phyloP scores from a whole-genome alignment of 345 rosid genomes.

The Noccaea caerulescens region DNA sequence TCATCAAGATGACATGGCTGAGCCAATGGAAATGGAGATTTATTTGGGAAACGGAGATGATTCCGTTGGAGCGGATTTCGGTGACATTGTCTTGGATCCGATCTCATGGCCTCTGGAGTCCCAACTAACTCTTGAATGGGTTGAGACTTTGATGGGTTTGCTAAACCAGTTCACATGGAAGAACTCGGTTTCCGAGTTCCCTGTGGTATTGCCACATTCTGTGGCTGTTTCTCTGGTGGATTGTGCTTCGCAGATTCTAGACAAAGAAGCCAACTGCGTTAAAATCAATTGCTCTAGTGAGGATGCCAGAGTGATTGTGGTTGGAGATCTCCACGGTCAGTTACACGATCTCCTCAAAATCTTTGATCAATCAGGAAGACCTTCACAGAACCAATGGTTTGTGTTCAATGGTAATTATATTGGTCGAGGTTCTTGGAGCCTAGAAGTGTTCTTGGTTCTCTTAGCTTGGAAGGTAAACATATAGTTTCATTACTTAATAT shows the following conservation, averaged over 20 bases:
- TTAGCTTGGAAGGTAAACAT: slow-evolving; percentile 59
- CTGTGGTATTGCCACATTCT: slow-evolving; percentile 39
- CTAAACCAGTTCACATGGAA: slow-evolving; percentile 47
- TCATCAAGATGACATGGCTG: slow-evolving; percentile 40
- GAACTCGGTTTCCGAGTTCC: slow-evolving; percentile 42
- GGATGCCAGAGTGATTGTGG: slow-evolving; percentile 46
- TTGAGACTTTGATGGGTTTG: slow-evolving; percentile 45
- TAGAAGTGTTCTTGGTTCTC: slow-evolving; percentile 51
- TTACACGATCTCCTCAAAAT: slow-evolving; percentile 51
- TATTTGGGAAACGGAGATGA: slow-evolving; percentile 46
- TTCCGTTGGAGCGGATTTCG: slow-evolving; percentile 32
- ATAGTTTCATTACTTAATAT: background rate
- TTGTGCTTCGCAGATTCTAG: slow-evolving; percentile 44
- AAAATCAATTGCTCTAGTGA: slow-evolving; percentile 32
- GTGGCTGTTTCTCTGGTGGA: slow-evolving; percentile 45
- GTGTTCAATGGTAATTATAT: slow-evolving; percentile 53
- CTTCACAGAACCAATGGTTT: slow-evolving; percentile 45
- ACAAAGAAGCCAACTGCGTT: slow-evolving; percentile 52
- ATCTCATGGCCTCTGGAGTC: slow-evolving; percentile 54
- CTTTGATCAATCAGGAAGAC: slow-evolving; percentile 51
- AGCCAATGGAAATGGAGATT: slow-evolving; percentile 45
- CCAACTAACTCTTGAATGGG: slow-evolving; percentile 46
- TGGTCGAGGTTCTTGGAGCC: slow-evolving; percentile 51
- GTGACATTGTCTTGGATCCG: slow-evolving; percentile 41
- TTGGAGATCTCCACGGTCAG: slow-evolving; percentile 55